Evolutionary conservation across 2,329 filamentous ascomycete species (phyloP).

Genomic region (Teratosphaeriaceae sp.): DNA sequence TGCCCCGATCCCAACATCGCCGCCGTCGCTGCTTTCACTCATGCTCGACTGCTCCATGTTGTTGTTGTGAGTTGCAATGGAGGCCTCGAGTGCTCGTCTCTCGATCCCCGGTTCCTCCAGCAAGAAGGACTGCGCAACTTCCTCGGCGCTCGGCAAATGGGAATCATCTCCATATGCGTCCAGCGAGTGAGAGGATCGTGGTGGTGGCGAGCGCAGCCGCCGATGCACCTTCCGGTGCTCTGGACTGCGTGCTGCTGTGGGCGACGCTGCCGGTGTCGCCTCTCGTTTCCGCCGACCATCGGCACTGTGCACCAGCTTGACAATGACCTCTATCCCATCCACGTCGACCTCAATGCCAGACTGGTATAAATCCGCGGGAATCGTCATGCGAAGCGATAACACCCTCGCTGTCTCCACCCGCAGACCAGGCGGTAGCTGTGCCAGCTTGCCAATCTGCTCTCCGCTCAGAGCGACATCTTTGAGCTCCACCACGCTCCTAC

Average conservation of each 20-base stretch:
- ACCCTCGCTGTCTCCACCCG: slow-evolving; percentile 68
- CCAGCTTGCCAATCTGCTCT: slow-evolving; percentile 37
- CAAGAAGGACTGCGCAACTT: slow-evolving; percentile 74
- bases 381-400: slow-evolving; percentile 67
- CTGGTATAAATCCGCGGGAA: slow-evolving; percentile 82
- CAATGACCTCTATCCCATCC: slow-evolving; percentile 68
- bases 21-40: slow-evolving; percentile 51
- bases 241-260: slow-evolving; percentile 18
- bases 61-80: slow-evolving; percentile 50
- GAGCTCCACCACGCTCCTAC: slow-evolving; percentile 76
- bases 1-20: slow-evolving; percentile 61
- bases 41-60: slow-evolving; percentile 56
- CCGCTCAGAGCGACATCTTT: slow-evolving; percentile 77
- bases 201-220: slow-evolving; percentile 27
- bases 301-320: slow-evolving; percentile 10
- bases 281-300: slow-evolving; percentile 17
- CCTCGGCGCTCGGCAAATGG: slow-evolving; percentile 59
- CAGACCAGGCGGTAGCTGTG: slow-evolving; percentile 64
- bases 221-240: slow-evolving; percentile 29
- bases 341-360: slow-evolving; percentile 77
- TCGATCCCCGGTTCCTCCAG: slow-evolving; percentile 61
- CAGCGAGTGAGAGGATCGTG: slow-evolving; percentile 12
- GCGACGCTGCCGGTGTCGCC: slow-evolving; percentile 23
- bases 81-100: slow-evolving; percentile 61
- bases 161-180: slow-evolving; percentile 30